Conservation (phyloP, 495 filamentous ascomycete genomes). For the Penicillium soppii region DNA sequence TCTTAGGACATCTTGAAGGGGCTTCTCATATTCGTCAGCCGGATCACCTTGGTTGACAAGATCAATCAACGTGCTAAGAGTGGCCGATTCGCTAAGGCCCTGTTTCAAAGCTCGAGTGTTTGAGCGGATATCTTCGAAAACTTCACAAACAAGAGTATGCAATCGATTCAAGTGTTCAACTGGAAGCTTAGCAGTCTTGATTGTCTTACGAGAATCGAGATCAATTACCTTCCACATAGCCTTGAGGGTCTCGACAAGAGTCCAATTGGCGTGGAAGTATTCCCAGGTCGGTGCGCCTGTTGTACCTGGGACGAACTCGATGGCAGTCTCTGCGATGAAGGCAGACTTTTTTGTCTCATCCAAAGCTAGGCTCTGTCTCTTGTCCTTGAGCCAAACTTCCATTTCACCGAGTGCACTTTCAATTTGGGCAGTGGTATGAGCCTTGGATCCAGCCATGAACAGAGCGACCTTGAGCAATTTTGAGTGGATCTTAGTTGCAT, state of each 20-base stretch:
- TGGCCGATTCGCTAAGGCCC: conserved; percentile 35
- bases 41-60: conserved; percentile 30
- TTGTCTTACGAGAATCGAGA: conserved; percentile 30
- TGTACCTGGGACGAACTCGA: conserved; percentile 21
- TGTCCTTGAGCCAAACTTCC: conserved; percentile 36
- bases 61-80: conserved; percentile 37
- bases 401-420: conserved; percentile 30
- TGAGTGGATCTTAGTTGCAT: conserved; percentile 29
- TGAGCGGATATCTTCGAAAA: conserved; percentile 32
- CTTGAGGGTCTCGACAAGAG: conserved; percentile 41
- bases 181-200: conserved; percentile 34
- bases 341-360: conserved; percentile 20
- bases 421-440: conserved; percentile 28
- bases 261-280: conserved; percentile 38
- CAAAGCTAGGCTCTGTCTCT: conserved; percentile 24
- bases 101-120: conserved; percentile 39
- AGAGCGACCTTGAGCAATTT: conserved; percentile 33
- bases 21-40: conserved; percentile 22
- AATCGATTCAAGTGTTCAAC: conserved; percentile 35
- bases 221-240: conserved; percentile 31
- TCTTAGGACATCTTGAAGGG: conserved; percentile 32
- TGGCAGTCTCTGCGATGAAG: conserved; percentile 23
- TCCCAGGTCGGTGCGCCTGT: conserved; percentile 41
- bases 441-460: conserved; percentile 39
- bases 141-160: conserved; percentile 22